phyloP scores from a whole-genome alignment of 345 rosid genomes.

The Eucalyptus pumila region DNA sequence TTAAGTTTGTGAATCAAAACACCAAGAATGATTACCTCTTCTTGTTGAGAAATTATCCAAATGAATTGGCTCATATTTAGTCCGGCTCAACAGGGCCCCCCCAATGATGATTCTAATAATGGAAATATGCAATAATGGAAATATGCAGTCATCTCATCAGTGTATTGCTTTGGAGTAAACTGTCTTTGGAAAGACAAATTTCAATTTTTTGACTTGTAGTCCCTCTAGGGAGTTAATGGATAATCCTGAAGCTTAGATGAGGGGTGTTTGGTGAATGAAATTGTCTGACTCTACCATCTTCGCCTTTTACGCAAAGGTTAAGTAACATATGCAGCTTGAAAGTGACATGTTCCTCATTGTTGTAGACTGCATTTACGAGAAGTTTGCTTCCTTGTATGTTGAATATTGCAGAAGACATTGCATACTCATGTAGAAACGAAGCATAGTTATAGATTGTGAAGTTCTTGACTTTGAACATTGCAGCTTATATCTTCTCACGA shows the following conservation, averaged over 20 bases:
- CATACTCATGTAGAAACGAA: background rate
- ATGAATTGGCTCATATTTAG: background rate
- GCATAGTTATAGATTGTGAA: background rate
- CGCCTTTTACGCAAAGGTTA: background rate
- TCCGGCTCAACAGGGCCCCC: background rate
- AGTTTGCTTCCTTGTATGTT: background rate
- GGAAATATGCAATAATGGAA: background rate
- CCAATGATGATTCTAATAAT: background rate
- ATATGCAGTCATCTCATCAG: background rate
- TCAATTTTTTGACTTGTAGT: background rate
- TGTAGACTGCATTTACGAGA: background rate
- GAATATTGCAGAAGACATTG: background rate
- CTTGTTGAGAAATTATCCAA: background rate
- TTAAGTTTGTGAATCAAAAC: background rate
- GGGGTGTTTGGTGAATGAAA: background rate
- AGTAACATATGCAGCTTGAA: background rate
- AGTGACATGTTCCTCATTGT: background rate
- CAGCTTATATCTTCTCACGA: constrained; percentile 61
- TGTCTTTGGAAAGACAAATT: background rate
- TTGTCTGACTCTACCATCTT: background rate
- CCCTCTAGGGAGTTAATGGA: background rate
- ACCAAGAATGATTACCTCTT: background rate
- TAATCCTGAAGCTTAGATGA: background rate
- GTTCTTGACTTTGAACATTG: background rate
- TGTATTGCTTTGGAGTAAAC: background rate